Conservation (phyloP, 1,139 yeast species). For the Debaryomyces sp. region DNA sequence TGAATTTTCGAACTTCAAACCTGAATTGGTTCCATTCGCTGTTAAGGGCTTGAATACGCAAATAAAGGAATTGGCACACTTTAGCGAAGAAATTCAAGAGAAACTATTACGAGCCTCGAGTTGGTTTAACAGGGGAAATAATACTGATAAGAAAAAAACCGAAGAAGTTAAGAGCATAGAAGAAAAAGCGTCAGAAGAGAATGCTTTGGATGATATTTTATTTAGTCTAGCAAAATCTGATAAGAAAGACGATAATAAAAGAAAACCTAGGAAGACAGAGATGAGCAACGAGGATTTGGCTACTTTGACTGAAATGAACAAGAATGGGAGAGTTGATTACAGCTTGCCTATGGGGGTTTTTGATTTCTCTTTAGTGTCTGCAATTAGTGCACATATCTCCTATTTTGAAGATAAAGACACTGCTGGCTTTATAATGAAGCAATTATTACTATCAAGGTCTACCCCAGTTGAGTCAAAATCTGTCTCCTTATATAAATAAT, state of each 20-base stretch:
- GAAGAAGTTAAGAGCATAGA: slow-evolving; percentile 18
- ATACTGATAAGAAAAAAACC: slow-evolving; percentile 13
- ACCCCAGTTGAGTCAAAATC: slow-evolving; percentile 25
- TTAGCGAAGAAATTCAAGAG: slow-evolving; percentile 50
- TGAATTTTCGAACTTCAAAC: slow-evolving; percentile 55
- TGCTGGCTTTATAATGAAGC: slow-evolving; percentile 73
- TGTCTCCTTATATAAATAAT: slow-evolving; percentile 24
- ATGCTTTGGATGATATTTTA: slow-evolving; percentile 50
- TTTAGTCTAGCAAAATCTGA: slow-evolving; percentile 31
- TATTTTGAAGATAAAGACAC: slow-evolving; percentile 88
- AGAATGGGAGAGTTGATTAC: slow-evolving; percentile 80
- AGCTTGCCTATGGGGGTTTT: slow-evolving; percentile 77
- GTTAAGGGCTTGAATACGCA: slow-evolving; percentile 49
- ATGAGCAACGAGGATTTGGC: slow-evolving; percentile 32
- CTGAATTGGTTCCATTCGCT: slow-evolving; percentile 63
- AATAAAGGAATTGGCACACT: slow-evolving; percentile 39
- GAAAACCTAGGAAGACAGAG: slow-evolving; percentile 22
- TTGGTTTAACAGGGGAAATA: slow-evolving; percentile 35
- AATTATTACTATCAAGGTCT: slow-evolving; percentile 35
- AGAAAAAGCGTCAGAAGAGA: slow-evolving; percentile 32
- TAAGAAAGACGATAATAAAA: slow-evolving; percentile 18
- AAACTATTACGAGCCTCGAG: slow-evolving; percentile 48
- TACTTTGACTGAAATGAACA: slow-evolving; percentile 51
- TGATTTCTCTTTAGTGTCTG: slow-evolving; percentile 77
- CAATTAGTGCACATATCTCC: slow-evolving; percentile 83